A percentile compares a stretch with the other conserved stretches of the same genome.
phyloP scores from a whole-genome alignment of 1,139 yeast species.

The Pneumocystis jirovecii region DNA sequence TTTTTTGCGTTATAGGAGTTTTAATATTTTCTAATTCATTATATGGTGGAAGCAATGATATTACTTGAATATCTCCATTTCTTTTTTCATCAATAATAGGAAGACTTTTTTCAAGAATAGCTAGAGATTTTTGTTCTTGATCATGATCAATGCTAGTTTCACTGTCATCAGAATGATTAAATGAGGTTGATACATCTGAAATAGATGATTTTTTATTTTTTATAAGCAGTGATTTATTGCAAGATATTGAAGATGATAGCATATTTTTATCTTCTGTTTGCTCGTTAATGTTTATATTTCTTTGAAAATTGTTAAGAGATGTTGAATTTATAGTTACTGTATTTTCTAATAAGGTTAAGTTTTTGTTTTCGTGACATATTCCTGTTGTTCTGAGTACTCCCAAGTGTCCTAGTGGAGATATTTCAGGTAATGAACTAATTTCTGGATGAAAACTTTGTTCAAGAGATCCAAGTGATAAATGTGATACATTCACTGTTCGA shows the following conservation, averaged over 20 bases:
- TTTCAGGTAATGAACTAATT: neutral
- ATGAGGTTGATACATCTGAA: neutral
- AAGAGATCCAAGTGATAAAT: neutral
- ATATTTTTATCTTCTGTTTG: neutral
- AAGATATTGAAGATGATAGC: neutral
- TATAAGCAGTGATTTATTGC: neutral
- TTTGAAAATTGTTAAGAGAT: neutral
- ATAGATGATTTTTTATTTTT: neutral
- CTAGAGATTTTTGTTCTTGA: neutral
- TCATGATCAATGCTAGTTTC: neutral
- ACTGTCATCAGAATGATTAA: neutral
- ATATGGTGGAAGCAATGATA: neutral
- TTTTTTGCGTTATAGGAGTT: neutral
- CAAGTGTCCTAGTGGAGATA: neutral
- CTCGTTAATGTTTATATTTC: neutral
- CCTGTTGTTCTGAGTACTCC: neutral
- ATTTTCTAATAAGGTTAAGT: neutral
- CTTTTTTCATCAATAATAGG: neutral
- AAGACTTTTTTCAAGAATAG: neutral
- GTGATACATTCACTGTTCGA: neutral
- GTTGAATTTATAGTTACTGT: neutral
- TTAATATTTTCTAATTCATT: neutral
- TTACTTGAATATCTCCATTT: neutral
- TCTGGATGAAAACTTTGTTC: slow-evolving; percentile 1
- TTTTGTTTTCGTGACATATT: neutral